A percentile compares a stretch with the other conserved stretches of the same genome.
Conservation (phyloP, 306 rosid species). For the Vicia faba region DNA sequence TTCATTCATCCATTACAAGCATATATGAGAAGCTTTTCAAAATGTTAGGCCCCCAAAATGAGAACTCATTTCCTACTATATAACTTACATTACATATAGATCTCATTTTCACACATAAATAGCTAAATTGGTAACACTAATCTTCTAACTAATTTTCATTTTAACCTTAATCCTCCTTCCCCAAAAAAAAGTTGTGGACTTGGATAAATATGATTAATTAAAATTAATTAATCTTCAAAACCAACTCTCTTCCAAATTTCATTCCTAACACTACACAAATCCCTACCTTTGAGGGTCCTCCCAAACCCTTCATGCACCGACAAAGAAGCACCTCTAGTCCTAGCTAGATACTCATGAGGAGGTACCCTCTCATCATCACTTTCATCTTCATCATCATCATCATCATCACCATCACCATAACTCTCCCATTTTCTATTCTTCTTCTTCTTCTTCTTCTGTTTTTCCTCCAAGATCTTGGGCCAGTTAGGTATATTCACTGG, state of each 20-base stretch:
- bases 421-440: constrained; percentile 40
- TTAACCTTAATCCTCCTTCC: constrained; percentile 33
- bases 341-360: constrained; percentile 84
- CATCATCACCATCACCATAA: constrained; percentile 33
- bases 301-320: constrained; percentile 96
- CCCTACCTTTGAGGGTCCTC: constrained; percentile 90
- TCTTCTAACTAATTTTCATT: constrained; percentile 8
- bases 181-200: constrained; percentile 17
- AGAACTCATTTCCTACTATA: constrained; percentile 22
- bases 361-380: constrained; percentile 47
- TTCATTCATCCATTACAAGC: not conserved
- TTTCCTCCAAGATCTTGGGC: constrained; percentile 74
- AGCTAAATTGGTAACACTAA: not conserved
- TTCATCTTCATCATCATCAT: constrained; percentile 19
- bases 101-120: constrained; percentile 1
- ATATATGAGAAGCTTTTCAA: constrained; percentile 33
- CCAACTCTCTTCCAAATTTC: constrained; percentile 91
- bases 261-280: constrained; percentile 77
- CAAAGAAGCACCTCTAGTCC: constrained; percentile 75
- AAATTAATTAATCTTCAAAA: constrained; percentile 66
- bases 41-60: constrained; percentile 41
- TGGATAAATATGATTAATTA: constrained; percentile 14
- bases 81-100: not conserved
- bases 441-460: constrained; percentile 50
- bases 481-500: constrained; percentile 86